Evolutionary conservation across 352 stramenopile genomes (phyloP).

Genomic region (Pythium chondricola): DNA sequence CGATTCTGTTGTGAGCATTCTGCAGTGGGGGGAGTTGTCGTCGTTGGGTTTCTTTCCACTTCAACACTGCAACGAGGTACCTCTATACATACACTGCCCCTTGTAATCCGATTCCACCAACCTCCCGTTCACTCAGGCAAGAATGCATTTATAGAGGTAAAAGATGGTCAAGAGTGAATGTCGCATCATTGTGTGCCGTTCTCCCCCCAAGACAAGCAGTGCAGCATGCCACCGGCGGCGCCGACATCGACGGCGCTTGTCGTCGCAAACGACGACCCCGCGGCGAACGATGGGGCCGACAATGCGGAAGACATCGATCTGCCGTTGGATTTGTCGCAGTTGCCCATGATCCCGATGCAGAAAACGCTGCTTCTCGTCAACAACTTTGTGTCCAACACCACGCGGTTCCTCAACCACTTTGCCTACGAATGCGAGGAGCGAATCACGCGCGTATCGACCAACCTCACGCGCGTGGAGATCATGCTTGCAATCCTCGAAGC

Average conservation of each 20-base stretch:
- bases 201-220: neutral
- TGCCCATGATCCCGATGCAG: conserved; percentile 60
- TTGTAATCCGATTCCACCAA: neutral
- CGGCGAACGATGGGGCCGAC: conserved; percentile 19
- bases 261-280: conserved; percentile 20
- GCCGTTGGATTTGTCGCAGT: conserved; percentile 69
- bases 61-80: conserved; percentile 2
- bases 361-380: conserved; percentile 82
- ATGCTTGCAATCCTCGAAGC: conserved; percentile 78
- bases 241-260: conserved; percentile 58
- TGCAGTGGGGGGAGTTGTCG: too few species aligned
- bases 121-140: neutral
- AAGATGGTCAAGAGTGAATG: conserved; percentile 8
- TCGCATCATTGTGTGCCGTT: conserved; percentile 5
- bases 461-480: conserved; percentile 80
- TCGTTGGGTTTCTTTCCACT: conserved; percentile 2
- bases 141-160: conserved; percentile 10
- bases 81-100: neutral
- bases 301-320: conserved; percentile 61
- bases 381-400: conserved; percentile 85
- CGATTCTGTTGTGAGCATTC: too few species aligned
- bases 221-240: conserved; percentile 14
- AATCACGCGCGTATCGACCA: conserved; percentile 58
- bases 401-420: conserved; percentile 85
- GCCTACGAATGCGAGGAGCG: conserved; percentile 78